Percentiles rank a stretch among this genome's conserved stretches.
These are phyloP conservation scores for Kodamaea kaohsiungensis DNA, from an alignment of 805 yeast genomes.

Conservation along the genomic window DNA sequence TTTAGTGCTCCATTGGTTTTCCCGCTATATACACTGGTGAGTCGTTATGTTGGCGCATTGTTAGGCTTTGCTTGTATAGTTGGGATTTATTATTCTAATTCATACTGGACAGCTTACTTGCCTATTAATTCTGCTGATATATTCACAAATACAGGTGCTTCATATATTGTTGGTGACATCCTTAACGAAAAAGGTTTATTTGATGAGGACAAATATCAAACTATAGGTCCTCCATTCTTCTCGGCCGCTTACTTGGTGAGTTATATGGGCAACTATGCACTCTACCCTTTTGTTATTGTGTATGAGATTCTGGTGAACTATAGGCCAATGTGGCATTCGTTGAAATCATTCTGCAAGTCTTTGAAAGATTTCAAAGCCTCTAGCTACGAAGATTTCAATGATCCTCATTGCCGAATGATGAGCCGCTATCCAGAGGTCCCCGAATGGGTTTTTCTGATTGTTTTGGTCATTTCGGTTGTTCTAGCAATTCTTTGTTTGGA, in stretches of 20 bases:
- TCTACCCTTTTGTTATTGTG: conserved; percentile 25
- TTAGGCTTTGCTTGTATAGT: conserved; percentile 24
- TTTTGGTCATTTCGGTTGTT: conserved; percentile 28
- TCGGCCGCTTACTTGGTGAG: conserved; percentile 22
- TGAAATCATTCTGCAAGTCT: conserved; percentile 13
- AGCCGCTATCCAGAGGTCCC: conserved; percentile 34
- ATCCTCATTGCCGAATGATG: conserved; percentile 36
- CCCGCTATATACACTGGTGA: conserved; percentile 27
- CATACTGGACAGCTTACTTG: conserved; percentile 29
- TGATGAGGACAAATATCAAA: conserved; percentile 18
- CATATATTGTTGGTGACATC: conserved; percentile 17
- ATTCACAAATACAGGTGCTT: conserved; percentile 25
- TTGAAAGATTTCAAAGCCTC: conserved; percentile 23
- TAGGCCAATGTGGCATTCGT: conserved; percentile 14
- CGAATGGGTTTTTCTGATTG: conserved; percentile 28
- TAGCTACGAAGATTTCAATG: conserved; percentile 33
- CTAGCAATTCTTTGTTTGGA: conserved; percentile 32
- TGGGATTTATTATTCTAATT: conserved; percentile 29
- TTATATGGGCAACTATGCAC: conserved; percentile 23
- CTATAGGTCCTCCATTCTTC: conserved; percentile 23
- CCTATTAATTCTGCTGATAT: conserved; percentile 24
- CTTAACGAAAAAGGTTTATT: conserved; percentile 7
- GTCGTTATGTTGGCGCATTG: conserved; percentile 24
- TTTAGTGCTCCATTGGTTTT: conserved; percentile 17
- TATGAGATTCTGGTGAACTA: conserved; percentile 19